A percentile compares a stretch with the other conserved stretches of the same genome.
These are phyloP conservation scores for Dictyophora rubrovolvata DNA, from an alignment of 768 basidiomycete species.

Conservation along the genomic window DNA sequence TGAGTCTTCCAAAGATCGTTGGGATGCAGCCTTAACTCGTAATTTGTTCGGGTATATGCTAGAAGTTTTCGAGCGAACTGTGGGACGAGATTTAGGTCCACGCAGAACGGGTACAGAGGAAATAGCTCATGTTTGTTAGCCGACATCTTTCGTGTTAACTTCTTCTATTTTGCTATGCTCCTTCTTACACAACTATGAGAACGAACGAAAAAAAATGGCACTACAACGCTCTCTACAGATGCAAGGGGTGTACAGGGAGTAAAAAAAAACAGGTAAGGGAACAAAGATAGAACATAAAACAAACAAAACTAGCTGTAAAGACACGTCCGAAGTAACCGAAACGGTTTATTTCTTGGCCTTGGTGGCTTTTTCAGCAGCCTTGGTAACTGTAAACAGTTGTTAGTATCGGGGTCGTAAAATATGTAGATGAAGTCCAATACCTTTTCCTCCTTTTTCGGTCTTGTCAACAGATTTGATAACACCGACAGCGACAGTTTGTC, in stretches of 20 bases:
- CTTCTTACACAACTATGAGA: constrained; percentile 7
- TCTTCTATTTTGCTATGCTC: constrained; percentile 1
- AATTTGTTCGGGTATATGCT: constrained; percentile 79
- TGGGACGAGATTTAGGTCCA: constrained; percentile 78
- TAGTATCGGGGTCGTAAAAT: neutral
- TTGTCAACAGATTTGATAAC: constrained; percentile 98
- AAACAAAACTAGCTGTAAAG: constrained; percentile 8
- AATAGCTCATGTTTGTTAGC: constrained; percentile 71
- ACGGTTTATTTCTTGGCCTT: constrained; percentile 51
- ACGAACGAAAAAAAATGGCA: constrained; percentile 1
- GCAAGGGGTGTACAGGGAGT: constrained; percentile 8
- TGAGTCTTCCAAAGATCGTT: constrained; percentile 84
- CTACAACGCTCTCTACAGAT: constrained; percentile 7
- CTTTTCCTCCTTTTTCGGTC: constrained; percentile 88
- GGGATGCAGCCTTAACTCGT: constrained; percentile 86
- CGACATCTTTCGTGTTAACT: neutral
- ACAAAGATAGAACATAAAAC: constrained; percentile 4
- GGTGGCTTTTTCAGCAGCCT: constrained; percentile 91
- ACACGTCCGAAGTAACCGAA: constrained; percentile 1
- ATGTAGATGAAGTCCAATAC: constrained; percentile 27
- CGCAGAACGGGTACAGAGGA: constrained; percentile 32
- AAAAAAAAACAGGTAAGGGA: constrained; percentile 4
- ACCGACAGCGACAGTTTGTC: constrained; percentile 97
- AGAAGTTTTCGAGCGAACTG: constrained; percentile 86
- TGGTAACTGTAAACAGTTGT: constrained; percentile 50